A percentile compares a stretch with the other conserved stretches of the same genome.
These are phyloP conservation scores for Coelastrella sp. DNA, from an alignment of 139 green algal species.

Conservation along the genomic window DNA sequence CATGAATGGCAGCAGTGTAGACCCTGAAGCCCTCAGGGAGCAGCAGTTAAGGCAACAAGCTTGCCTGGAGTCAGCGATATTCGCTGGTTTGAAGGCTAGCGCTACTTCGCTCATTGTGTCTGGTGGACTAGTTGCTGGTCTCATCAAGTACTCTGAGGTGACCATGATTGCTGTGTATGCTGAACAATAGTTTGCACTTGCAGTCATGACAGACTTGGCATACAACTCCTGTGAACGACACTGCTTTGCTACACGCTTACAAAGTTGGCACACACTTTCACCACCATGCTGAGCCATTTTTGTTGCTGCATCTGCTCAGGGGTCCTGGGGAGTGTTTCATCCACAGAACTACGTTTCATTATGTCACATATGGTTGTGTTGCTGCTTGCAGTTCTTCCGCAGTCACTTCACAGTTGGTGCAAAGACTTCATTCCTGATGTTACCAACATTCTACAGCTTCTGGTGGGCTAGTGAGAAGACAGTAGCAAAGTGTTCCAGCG, in stretches of 20 bases:
- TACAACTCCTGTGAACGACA: neutral
- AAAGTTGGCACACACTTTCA: too few species aligned
- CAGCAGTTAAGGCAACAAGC: conserved; percentile 18
- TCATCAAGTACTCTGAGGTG: conserved; percentile 22
- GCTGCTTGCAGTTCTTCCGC: conserved; percentile 42
- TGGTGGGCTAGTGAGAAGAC: conserved; percentile 24
- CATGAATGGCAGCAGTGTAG: neutral
- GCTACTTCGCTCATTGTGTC: neutral
- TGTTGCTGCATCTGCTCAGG: neutral
- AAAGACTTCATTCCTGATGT: conserved; percentile 36
- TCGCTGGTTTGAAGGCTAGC: neutral
- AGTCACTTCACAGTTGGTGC: conserved; percentile 39
- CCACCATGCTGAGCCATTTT: neutral
- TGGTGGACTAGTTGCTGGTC: neutral
- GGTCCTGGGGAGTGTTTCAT: neutral
- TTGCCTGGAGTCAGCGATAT: conserved; percentile 20
- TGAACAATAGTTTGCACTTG: too few species aligned
- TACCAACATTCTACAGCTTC: conserved; percentile 36
- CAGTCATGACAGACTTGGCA: neutral
- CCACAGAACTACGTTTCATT: too few species aligned
- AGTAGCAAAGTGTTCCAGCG: neutral
- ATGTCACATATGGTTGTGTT: neutral
- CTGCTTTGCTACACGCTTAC: too few species aligned
- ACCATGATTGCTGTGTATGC: neutral
- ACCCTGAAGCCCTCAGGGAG: neutral